Evolutionary conservation across 2,329 filamentous ascomycete species (phyloP), one percentile per base, ranked within the genome.

Genomic region (Penicillium janthinellum): DNA sequence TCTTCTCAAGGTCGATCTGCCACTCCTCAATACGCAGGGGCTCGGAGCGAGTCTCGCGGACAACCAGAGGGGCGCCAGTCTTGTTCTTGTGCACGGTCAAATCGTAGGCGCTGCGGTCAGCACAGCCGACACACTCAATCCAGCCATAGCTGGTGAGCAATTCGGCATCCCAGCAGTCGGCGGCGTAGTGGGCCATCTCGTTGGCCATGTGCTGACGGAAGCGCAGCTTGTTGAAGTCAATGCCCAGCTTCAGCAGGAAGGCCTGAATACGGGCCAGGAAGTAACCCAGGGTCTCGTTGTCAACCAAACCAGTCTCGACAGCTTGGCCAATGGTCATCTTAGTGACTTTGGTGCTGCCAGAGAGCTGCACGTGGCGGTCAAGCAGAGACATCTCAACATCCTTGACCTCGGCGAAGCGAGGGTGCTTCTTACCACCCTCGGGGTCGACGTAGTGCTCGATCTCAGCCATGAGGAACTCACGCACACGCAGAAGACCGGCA

Each of bases 361-460:
- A 86, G 49, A 95, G 85, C 79, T 99, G 95, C 2, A 91, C 90
- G 38, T 95, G 82, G 48, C 91, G 89, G 75, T 95, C 90, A 49
- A 99, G 85, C 28, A 99, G 86, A 56, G 89, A 86, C 59, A 99
- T 84, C 81, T 96, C 89, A 49, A 95, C 80, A 68, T 96, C 82
- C 73, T 91, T 88, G 60, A 99, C 88, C 71, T 96, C 91, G 48
- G 86, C 79, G 79, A 99, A 99, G 58, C 93, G 90, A 54, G 84
- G 80, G 76, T 99, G 95, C 81, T 95, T 96, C 87, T 99, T 99
- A 79, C 92, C 92, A 73, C 92, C 88, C 72, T 95, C 84, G 11
- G 95, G 95, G 72, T 99, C 95, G 67, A 99, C 95, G 74, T 91
- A 99, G 78, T 99, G 95, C 82, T 99, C 95, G 69, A 99, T 96